Evolutionary conservation across 1,284 basidiomycete genomes (phyloP), one percentile per base, ranked within the genome.

Genomic region (Fistulinella cinereoalba): DNA sequence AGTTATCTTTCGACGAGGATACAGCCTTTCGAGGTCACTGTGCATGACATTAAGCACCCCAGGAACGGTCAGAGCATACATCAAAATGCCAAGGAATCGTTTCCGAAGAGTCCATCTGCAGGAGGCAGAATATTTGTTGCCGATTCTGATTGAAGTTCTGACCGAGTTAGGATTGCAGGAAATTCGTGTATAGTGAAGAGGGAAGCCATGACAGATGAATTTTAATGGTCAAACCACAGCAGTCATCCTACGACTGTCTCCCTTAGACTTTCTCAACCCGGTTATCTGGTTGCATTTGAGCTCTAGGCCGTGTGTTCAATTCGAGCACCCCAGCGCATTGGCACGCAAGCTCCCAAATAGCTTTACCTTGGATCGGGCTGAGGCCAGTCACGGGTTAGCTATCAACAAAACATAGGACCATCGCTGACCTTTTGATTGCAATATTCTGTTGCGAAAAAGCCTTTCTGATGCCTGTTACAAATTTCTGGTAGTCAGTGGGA

Each of bases 1-100:
- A 99, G 73, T 62, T 87, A 97, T 62, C 95, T 89, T 21, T 80
- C 80, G n/a, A n/a, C n/a, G n/a, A 1, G 83, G 83, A 37, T 80
- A 69, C 23, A 97, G 67, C 9, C 94, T 82, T 44, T 73, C 75
- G 18, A 85, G 64, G 57, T 97, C 94, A n/a, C 81, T 84, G 32
- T 77, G 76, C 15, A 83, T 92, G 58, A 96, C 79, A 53, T 83
- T 85, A 24, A 95, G 77, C 5, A 85, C 85, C 2, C 88, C 85
- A 7, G 80, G 76, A 2, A 80, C 80, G 15, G 72, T 71, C 19
- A 76, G 76, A 13, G 92, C 91, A 61, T 87, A 93, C 13, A 83
- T 78, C 34, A 93, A 71, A 27, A 93, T 77, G 6, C 90, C 92
- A 12, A 28, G 41, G 25, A 25, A 36, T 32, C 22, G 32, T 23